A percentile compares a stretch with the other conserved stretches of the same genome.
phyloP scores from a whole-genome alignment of 305 asterid species.

The Ruellia speciosa region DNA sequence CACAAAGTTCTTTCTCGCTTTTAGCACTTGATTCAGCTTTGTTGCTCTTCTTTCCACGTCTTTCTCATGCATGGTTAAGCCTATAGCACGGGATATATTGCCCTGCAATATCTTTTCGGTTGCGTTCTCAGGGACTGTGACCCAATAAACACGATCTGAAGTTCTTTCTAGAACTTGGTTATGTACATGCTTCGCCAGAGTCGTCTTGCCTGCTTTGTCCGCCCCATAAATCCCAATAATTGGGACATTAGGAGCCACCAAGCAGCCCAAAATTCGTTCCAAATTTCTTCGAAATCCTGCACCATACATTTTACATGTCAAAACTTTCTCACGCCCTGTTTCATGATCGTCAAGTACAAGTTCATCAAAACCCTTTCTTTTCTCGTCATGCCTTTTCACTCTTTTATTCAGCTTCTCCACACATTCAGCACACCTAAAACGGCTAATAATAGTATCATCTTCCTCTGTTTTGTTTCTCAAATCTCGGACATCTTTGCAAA shows the following conservation, averaged over 20 bases:
- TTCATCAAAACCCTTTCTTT: neutral
- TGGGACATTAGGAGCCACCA: neutral
- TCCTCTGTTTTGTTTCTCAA: neutral
- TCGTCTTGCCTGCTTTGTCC: slow-evolving; percentile 12
- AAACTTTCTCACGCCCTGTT: neutral
- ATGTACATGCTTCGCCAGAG: slow-evolving; percentile 7
- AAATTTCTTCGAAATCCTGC: neutral
- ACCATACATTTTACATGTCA: neutral
- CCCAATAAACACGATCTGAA: slow-evolving; percentile 10
- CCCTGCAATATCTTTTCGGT: slow-evolving; percentile 3
- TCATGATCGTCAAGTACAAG: neutral
- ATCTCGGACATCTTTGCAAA: neutral
- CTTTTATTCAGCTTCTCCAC: neutral
- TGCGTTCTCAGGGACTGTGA: neutral
- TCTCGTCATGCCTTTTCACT: neutral
- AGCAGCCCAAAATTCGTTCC: slow-evolving; percentile 1
- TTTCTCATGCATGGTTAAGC: neutral
- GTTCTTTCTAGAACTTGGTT: neutral
- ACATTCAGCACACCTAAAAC: neutral
- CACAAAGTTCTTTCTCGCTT: neutral
- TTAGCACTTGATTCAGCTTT: neutral
- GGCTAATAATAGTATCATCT: neutral
- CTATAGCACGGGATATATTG: slow-evolving; percentile 8
- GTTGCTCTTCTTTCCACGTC: neutral
- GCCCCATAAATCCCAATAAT: slow-evolving; percentile 11